Evolutionary conservation across 2,329 filamentous ascomycete species (phyloP).

Genomic region (Paecilomyces formosus): DNA sequence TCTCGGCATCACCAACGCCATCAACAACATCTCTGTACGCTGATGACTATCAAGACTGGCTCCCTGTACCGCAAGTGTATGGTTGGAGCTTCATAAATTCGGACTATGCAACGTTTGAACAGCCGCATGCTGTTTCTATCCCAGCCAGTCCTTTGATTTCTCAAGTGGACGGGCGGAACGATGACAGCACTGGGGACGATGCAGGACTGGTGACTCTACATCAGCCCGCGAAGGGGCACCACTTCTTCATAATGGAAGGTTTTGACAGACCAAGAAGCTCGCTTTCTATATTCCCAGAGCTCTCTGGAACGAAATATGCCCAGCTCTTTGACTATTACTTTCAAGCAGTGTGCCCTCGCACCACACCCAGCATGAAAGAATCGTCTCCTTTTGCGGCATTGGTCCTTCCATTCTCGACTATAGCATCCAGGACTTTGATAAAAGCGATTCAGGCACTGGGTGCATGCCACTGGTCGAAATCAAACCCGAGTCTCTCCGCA

Average conservation of each 20-base stretch:
- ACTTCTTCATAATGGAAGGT: not conserved
- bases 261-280: not conserved
- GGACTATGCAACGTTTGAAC: conserved; percentile 19
- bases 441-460: conserved; percentile 32
- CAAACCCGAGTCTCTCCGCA: conserved; percentile 20
- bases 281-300: conserved; percentile 21
- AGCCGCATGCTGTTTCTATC: conserved; percentile 18
- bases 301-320: conserved; percentile 19
- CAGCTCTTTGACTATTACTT: conserved; percentile 34
- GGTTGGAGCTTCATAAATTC: conserved; percentile 27
- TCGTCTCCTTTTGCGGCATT: conserved; percentile 33
- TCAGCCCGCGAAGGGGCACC: not conserved
- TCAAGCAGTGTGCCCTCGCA: conserved; percentile 33
- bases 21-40: conserved; percentile 10
- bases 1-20: conserved; percentile 8
- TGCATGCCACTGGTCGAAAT: conserved; percentile 30
- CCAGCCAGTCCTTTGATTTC: not conserved
- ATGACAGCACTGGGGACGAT: conserved; percentile 6
- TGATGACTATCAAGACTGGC: conserved; percentile 1
- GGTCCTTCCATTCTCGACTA: conserved; percentile 31
- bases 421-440: conserved; percentile 27
- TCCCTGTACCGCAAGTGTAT: conserved; percentile 16
- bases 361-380: conserved; percentile 26
- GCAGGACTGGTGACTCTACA: not conserved
- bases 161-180: conserved; percentile 13